Base-by-base conservation (phyloP, 331 rosid species). In the Dryas integrifolia region DNA sequence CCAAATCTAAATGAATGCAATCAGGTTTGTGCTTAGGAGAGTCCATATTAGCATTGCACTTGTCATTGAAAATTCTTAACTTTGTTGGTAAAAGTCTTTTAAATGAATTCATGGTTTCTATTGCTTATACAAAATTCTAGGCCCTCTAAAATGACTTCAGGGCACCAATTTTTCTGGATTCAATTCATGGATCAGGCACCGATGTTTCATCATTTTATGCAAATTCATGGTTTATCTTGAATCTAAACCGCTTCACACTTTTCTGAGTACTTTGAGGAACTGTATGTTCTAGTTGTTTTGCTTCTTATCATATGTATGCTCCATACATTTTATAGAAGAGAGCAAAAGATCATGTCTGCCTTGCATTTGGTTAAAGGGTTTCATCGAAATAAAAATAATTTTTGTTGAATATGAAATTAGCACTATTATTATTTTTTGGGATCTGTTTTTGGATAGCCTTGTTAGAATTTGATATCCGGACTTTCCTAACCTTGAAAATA, bases 21-120 rank as follows among this genome's bases (percentile, higher is more conserved):
- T 39, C 43, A 79, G 80, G 83, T 74, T 13, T 46, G 63, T 12
- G 9, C 26, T 4, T 24, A 55, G 26, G 65, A 21, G 53, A 55
- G 43, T 70, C 12, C 3, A 24, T 56, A 0, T 55, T 24, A 7
- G 56, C 65, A 2, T 70, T 43, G 41, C 58, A 24, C 11, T 10
- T 30, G 26, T 48, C 43, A 65, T 40, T 4, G 11, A 63, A 63
- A 15, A 38, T 0, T 39, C 16, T 40, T 9, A 41, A 30, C 5
- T 10, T 38, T 51, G 16, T 3, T 16, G 16, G n/a, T 50, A 10
- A 15, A 40, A 38, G n/a, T 26, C n/a, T 38, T 51, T 52, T 5
- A 4, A 65, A 5, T 69, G 5, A 11, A 16, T 1, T 52, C 62
- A 5, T 38, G 18, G 62, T 39, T 67, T 67, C 0, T 49, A 67